Percentiles rank a stretch among this genome's conserved stretches.
phyloP scores from a whole-genome alignment of 192 early-diverging fungal species.

The Geranomyces michiganensis region DNA sequence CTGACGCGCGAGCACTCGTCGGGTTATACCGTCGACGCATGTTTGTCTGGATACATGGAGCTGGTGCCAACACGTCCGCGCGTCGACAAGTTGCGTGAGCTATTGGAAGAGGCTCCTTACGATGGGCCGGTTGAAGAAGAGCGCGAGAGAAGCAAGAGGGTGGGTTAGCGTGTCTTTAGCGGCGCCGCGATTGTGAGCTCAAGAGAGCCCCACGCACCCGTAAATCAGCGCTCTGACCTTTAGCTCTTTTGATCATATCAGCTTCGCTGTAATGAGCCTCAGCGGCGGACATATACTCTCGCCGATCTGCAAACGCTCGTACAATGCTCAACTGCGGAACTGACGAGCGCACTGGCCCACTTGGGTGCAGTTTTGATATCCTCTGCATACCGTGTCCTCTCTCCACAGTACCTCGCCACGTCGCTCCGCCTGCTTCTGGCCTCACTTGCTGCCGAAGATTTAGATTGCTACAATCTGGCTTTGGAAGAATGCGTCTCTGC shows the following conservation, averaged over 20 bases:
- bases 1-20: neutral
- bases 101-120: constrained; percentile 19
- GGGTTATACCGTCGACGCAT: constrained; percentile 21
- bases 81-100: constrained; percentile 16
- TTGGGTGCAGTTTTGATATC: too few species aligned
- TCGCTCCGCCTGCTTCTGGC: neutral
- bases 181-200: too few species aligned
- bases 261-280: neutral
- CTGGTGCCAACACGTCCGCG: constrained; percentile 22
- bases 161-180: neutral
- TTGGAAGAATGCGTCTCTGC: constrained; percentile 8
- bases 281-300: too few species aligned
- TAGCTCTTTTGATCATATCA: too few species aligned
- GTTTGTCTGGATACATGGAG: constrained; percentile 22
- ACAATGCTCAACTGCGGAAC: too few species aligned
- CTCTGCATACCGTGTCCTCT: too few species aligned
- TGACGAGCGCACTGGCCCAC: too few species aligned
- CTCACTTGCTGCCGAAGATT: constrained; percentile 18
- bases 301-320: too few species aligned
- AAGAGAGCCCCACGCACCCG: too few species aligned
- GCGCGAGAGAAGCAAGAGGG: neutral
- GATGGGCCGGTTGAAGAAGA: constrained; percentile 25
- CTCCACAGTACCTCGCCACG: neutral
- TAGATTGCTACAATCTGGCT: neutral
- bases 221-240: too few species aligned